Evolutionary conservation across 1,284 basidiomycete genomes (phyloP), one percentile per base, ranked within the genome.

Genomic region (Trametes sp.): DNA sequence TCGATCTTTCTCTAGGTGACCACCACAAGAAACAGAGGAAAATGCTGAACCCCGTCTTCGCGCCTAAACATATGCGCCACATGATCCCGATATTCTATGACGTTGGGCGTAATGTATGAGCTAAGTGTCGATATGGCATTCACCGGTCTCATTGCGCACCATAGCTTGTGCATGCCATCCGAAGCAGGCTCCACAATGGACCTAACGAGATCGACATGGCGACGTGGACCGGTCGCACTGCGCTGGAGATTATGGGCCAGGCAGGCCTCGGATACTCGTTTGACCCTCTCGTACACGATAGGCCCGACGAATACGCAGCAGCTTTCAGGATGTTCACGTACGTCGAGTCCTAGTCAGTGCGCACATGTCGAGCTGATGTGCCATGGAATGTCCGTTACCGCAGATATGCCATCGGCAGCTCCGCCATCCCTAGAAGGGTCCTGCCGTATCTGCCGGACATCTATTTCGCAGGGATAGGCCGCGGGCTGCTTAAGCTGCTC

Each of bases 161-260:
- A 31, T 53, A 72, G 69, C 57, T 71, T 19, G 53, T 60, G 16
- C 56, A 65, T 14, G 64, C 57, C 16, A 63, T 72, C 7, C 28
- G 48, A 16, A 21, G 41, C 26, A 56, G 59, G 33, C 51, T 57
- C 16, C 11, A 28, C 4, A 38, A 6, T 14, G 52, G 57, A 19
- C 23, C 55, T 2, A 44, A 62, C n/a, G 70, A 67, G 23, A 42
- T 76, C 33, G 71, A 76, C 61, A 56, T 75, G 26, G 60, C 68
- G 24, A 48, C 48, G 10, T 75, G 74, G 72, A 69, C 69, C 63
- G 69, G 69, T 21, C 68, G 72, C 24, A 66, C 69, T 8, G 71
- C 74, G 13, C 64, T 75, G 4, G 75, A 74, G 58, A 64, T 71
- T 33, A 65, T 76, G 44, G 73, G 74, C 10, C 71, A 72, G 52